Conservation (phyloP, 2,329 filamentous ascomycete genomes). For the Beauveria sp. region DNA sequence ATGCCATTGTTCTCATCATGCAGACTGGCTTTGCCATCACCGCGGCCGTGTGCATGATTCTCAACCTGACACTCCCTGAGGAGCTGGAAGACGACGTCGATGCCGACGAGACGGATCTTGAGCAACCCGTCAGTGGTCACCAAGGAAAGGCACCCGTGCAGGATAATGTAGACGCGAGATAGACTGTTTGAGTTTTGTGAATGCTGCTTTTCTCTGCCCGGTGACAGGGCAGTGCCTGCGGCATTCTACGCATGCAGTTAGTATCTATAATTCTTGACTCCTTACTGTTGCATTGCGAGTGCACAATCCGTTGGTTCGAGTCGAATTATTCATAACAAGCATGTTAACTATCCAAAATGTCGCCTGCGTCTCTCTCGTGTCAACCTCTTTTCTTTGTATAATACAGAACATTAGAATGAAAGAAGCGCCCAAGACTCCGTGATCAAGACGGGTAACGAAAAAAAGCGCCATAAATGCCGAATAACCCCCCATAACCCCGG, state of each 20-base stretch:
- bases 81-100: conserved; percentile 57
- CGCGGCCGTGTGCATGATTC: conserved; percentile 61
- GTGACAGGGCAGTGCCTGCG: background rate
- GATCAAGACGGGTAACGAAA: background rate
- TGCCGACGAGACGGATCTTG: background rate
- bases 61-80: conserved; percentile 67
- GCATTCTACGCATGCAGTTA: background rate
- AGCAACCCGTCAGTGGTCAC: background rate
- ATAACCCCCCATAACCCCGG: background rate
- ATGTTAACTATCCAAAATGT: background rate
- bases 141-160: background rate
- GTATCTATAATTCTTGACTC: too few species aligned
- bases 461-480: conserved; percentile 5
- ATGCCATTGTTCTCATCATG: conserved; percentile 66
- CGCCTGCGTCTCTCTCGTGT: background rate
- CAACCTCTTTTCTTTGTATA: conserved; percentile 1
- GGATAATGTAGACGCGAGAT: background rate
- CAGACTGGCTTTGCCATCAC: conserved; percentile 70
- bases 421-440: background rate
- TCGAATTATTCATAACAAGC: background rate
- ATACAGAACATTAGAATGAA: background rate
- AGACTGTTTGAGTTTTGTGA: background rate
- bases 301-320: too few species aligned
- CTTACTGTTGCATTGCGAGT: too few species aligned
- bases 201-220: background rate